Base-by-base conservation (phyloP, 208 protist species). In the Leishmania braziliensis region DNA sequence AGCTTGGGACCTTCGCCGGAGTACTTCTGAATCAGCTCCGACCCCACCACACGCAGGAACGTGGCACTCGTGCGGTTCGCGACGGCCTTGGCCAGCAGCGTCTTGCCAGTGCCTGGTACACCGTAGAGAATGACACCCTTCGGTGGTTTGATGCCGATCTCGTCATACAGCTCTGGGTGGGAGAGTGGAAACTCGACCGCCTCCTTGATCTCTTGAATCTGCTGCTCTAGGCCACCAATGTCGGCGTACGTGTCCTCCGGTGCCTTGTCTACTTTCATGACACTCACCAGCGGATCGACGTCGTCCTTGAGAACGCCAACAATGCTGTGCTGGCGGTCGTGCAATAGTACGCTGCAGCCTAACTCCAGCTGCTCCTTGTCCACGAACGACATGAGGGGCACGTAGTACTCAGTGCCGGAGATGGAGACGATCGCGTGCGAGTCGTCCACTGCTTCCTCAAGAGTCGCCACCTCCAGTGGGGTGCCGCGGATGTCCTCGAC, bases 21-120 rank as follows among this genome's bases (percentile, higher is more conserved):
- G 91, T 99, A 99, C 89, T 99, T 99, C 89, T 99, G 99, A 88
- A 99, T 99, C 10, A 99, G 83, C 91, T 99, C 99, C 16, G 99
- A 99, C 18, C 99, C 99, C 20, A 99, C 99, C 20, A 99, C 98
- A 72, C 99, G 94, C 46, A 99, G 88, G 88, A 99, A 99, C 39
- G 99, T 99, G 14, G 99, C 99, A 50, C 98, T 99, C 0, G 99
- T 99, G 79, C 99, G 97, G 83, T 99, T 99, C 9, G 99, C 99
- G 33, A 99, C 99, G 29, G 99, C 99, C 86, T 99, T 99, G 8
- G 99, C 99, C 8, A 99, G 93, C 16, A 99, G 93, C 20, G 99
- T 99, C 88, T 98, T 98, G 71, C 98, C 99, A 0, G 99, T 99
- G 46, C 99, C 99, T 20, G 99, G 99, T 8, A 98, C 96, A 51